These are phyloP conservation scores for Melampsora occidentalis DNA, from an alignment of 1,284 basidiomycete genomes.

Conservation along the genomic window DNA sequence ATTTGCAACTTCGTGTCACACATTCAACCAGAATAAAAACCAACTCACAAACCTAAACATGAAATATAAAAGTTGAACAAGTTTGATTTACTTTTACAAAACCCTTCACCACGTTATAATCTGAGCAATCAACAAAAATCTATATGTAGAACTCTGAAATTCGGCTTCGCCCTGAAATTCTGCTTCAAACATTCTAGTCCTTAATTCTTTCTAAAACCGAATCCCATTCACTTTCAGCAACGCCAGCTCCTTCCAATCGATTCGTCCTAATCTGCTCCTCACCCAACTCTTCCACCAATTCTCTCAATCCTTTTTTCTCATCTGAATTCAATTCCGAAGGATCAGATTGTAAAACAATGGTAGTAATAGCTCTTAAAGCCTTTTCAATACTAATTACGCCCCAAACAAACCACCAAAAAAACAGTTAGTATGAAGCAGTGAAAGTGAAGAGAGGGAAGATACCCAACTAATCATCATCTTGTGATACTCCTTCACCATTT, in stretches of 20 bases:
- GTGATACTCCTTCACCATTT: slow-evolving; percentile 26
- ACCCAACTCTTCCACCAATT: slow-evolving; percentile 18
- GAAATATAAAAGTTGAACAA: too few relatives aligned
- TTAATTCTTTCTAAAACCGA: slow-evolving; percentile 11
- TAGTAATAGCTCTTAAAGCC: slow-evolving; percentile 22
- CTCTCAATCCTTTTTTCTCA: slow-evolving; percentile 9
- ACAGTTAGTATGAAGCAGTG: neutral
- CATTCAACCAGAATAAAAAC: too few relatives aligned
- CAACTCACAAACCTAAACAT: too few relatives aligned
- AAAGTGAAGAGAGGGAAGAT: neutral
- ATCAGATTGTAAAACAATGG: slow-evolving; percentile 22
- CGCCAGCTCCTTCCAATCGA: slow-evolving; percentile 19
- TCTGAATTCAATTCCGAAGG: slow-evolving; percentile 10
- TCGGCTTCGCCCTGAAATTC: too few relatives aligned
- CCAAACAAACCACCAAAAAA: neutral
- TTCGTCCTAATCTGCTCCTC: neutral
- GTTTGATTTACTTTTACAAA: too few relatives aligned
- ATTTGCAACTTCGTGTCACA: too few relatives aligned
- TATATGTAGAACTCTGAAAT: too few relatives aligned
- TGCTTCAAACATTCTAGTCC: too few relatives aligned
- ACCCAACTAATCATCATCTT: slow-evolving; percentile 41
- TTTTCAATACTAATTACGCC: slow-evolving; percentile 20
- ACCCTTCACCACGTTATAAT: too few relatives aligned
- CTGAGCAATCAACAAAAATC: too few relatives aligned
- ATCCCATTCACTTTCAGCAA: slow-evolving; percentile 31